A percentile compares a stretch with the other conserved stretches of the same genome.
These are phyloP conservation scores for Pleurotus citrinopileatus DNA, from an alignment of 768 basidiomycete genomes.

Conservation along the genomic window DNA sequence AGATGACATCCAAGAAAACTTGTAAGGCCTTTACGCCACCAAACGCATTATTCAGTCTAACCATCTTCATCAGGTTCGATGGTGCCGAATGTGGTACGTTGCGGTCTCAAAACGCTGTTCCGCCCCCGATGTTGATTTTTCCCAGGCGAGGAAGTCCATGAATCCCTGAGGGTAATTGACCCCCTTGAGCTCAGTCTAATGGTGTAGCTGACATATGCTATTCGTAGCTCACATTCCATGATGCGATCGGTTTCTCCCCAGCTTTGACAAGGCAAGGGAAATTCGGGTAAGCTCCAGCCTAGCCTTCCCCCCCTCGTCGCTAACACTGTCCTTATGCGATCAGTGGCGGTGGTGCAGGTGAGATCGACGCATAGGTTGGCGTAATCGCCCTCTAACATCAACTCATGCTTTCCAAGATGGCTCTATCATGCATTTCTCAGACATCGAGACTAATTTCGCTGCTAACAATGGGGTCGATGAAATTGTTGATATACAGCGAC, in stretches of 20 bases:
- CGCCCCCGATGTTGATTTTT: background rate
- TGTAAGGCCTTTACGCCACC: background rate
- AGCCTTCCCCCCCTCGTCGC: background rate
- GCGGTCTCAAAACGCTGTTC: background rate
- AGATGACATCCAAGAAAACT: slow-evolving; percentile 7
- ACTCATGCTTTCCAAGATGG: slow-evolving; percentile 17
- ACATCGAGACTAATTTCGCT: slow-evolving; percentile 19
- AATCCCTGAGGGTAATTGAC: slow-evolving; percentile 4
- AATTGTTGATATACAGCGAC: slow-evolving; percentile 26
- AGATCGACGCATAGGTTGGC: background rate
- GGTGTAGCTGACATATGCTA: background rate
- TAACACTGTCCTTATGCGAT: background rate
- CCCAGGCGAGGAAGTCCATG: slow-evolving; percentile 9
- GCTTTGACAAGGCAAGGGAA: slow-evolving; percentile 18
- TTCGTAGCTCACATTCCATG: slow-evolving; percentile 26
- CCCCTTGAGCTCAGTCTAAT: background rate
- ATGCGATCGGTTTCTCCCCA: slow-evolving; percentile 29
- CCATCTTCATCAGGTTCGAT: slow-evolving; percentile 1
- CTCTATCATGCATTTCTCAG: slow-evolving; percentile 21
- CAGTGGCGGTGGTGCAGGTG: slow-evolving; percentile 21
- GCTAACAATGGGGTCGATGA: slow-evolving; percentile 29
- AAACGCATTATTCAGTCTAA: background rate
- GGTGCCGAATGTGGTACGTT: slow-evolving; percentile 10
- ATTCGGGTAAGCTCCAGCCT: slow-evolving; percentile 18
- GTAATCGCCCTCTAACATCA: background rate